Conservation (phyloP, 768 basidiomycete species). For the Psilocybe tampanensis region DNA sequence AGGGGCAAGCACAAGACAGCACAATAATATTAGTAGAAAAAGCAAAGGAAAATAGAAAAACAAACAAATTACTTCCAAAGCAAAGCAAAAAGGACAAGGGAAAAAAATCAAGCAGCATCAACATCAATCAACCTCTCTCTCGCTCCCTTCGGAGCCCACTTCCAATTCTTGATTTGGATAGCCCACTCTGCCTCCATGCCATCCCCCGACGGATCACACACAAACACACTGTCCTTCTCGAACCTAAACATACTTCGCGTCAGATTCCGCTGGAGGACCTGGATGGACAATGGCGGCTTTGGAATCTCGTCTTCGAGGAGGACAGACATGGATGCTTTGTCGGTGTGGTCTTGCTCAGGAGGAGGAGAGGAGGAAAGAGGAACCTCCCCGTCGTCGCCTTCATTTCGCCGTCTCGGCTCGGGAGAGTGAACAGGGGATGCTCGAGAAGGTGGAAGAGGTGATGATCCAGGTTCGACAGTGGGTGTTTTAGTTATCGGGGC, state of each 20-base stretch:
- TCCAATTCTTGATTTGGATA: slow-evolving; percentile 44
- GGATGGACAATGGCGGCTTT: slow-evolving; percentile 28
- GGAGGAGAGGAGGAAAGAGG: slow-evolving; percentile 13
- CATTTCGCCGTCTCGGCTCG: slow-evolving; percentile 7
- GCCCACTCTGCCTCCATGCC: slow-evolving; percentile 38
- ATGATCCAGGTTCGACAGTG: slow-evolving; percentile 1
- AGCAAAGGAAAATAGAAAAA: not conserved
- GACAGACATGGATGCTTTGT: not conserved
- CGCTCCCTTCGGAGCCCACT: slow-evolving; percentile 32
- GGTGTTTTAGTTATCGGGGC: not conserved
- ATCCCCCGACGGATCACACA: slow-evolving; percentile 28
- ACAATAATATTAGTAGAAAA: not conserved
- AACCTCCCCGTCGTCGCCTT: not conserved
- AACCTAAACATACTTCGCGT: slow-evolving; percentile 40
- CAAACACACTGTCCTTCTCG: slow-evolving; percentile 37
- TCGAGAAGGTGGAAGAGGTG: slow-evolving; percentile 15
- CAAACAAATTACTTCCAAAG: not conserved
- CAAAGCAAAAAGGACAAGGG: not conserved
- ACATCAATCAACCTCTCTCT: slow-evolving; percentile 7
- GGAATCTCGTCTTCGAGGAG: slow-evolving; percentile 18
- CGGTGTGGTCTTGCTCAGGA: not conserved
- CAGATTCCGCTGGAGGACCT: slow-evolving; percentile 39
- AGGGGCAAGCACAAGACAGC: not conserved
- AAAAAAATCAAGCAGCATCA: not conserved
- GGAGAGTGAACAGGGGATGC: slow-evolving; percentile 22